Base-by-base conservation (phyloP, 2,329 filamentous ascomycete genomes). In the Blastomyces percursus region DNA sequence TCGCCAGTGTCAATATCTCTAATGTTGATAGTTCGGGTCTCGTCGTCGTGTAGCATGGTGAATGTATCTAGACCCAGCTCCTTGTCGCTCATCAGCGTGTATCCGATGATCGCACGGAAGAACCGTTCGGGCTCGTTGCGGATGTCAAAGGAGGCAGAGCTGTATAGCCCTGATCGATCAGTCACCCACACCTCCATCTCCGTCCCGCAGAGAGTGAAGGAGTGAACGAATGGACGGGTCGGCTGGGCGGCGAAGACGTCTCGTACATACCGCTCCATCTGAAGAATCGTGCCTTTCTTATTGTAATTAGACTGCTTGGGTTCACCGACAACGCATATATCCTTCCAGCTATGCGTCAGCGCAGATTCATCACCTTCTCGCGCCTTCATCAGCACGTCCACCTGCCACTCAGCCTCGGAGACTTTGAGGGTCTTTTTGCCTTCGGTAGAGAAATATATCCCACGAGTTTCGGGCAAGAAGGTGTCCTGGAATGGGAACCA, bases 51-150 rank as follows among this genome's bases (percentile, higher is more conserved):
- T 6, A 44, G 12, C 8, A 19, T n/a, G 16, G 14, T 44, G 57
- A 72, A 73, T n/a, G 65, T 70, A 52, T 73, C 68, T 32, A 73
- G 63, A 40, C 71, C 67, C 4, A 72, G 65, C 63, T 73, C 70
- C 52, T 69, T 64, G 24, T 69, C 69, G 19, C 57, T 64, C 67
- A 73, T 73, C 56, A 71, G 57, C 16, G 63, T 59, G 63, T 74
- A 74, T 9, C 69, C 66, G 40, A 65, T 63, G 61, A 72, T 64
- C 48, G 67, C 64, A 57, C 63, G 65, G 42, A 73, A 63, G 42
- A 73, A 72, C 55, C 60, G 64, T 62, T 72, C 61, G 11, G 69
- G 70, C 48, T 73, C 64, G 60, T 69, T 64, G 54, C 69, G 63
- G 38, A 74, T 69, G 7, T 74, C 66, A 63, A 74, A 71, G 59